A percentile compares a stretch with the other conserved stretches of the same genome.
These are phyloP conservation scores for Dioszegia aurantiaca DNA, from an alignment of 768 basidiomycete species.

Conservation along the genomic window DNA sequence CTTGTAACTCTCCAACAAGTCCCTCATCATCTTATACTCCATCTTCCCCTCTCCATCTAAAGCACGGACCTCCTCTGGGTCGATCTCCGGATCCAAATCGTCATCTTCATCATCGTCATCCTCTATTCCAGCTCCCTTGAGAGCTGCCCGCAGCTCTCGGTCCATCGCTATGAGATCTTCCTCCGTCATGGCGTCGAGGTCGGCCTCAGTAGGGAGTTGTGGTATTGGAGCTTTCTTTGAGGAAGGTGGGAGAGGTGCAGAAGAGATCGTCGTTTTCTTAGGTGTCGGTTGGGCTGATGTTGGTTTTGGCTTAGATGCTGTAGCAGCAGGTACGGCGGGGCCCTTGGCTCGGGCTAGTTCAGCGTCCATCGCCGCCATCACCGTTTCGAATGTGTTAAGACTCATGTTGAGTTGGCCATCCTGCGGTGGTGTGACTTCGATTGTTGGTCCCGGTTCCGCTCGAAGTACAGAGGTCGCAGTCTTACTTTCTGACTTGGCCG, in stretches of 20 bases:
- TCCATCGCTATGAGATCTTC: slow-evolving; percentile 76
- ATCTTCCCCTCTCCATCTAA: slow-evolving; percentile 42
- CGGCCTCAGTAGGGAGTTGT: slow-evolving; percentile 52
- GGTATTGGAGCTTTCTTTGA: slow-evolving; percentile 11
- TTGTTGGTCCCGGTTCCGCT: not conserved
- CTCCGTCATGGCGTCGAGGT: slow-evolving; percentile 63
- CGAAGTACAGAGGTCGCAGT: not conserved
- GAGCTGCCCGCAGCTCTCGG: slow-evolving; percentile 67
- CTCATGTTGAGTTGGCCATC: slow-evolving; percentile 58
- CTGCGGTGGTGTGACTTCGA: not conserved
- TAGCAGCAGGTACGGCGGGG: not conserved
- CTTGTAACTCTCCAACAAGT: slow-evolving; percentile 94
- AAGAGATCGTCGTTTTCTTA: slow-evolving; percentile 10
- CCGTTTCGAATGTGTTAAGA: slow-evolving; percentile 87
- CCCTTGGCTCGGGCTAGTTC: slow-evolving; percentile 60
- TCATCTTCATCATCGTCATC: slow-evolving; percentile 56
- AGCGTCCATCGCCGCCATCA: slow-evolving; percentile 92
- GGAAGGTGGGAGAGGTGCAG: not conserved
- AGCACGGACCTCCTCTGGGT: slow-evolving; percentile 45
- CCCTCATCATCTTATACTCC: slow-evolving; percentile 92
- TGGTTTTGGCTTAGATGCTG: slow-evolving; percentile 22
- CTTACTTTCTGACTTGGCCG: not conserved
- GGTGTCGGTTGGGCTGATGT: slow-evolving; percentile 17
- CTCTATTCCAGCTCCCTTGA: slow-evolving; percentile 57
- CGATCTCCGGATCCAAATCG: slow-evolving; percentile 33